Conservation (phyloP, 768 basidiomycete genomes). For the Mycena kentingensis region DNA sequence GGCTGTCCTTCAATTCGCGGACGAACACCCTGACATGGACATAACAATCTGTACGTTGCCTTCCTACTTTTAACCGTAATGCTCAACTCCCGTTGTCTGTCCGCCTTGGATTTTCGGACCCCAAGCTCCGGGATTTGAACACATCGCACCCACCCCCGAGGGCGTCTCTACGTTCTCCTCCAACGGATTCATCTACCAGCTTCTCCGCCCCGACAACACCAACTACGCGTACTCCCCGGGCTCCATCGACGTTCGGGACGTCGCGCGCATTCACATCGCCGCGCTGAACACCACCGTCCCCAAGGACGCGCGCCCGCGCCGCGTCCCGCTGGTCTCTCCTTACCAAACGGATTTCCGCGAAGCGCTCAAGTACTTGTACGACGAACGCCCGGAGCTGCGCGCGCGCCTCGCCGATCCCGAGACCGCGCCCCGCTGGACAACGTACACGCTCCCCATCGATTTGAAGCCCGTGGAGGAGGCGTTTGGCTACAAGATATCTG, state of each 20-base stretch:
- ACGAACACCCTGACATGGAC: conserved; percentile 22
- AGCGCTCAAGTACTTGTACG: conserved; percentile 7
- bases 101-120: conserved; percentile 6
- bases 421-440: conserved; percentile 2
- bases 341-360: conserved; percentile 4
- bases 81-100: background rate
- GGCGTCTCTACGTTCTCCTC: background rate
- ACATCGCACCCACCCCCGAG: conserved; percentile 1
- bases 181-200: conserved; percentile 5
- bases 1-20: conserved; percentile 15
- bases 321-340: conserved; percentile 9
- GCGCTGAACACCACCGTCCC: conserved; percentile 6
- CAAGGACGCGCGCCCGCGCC: conserved; percentile 9
- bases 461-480: conserved; percentile 21
- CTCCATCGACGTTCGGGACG: conserved; percentile 20
- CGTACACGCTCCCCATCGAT: conserved; percentile 21
- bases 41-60: conserved; percentile 16
- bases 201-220: conserved; percentile 3
- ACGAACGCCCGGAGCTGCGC: conserved; percentile 15
- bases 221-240: background rate
- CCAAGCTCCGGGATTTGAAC: conserved; percentile 1
- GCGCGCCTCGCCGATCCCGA: conserved; percentile 6
- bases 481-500: conserved; percentile 12
- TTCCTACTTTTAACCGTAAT: background rate
- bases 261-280: conserved; percentile 17